Percentiles rank a stretch among this genome's conserved stretches.
These are phyloP conservation scores for Aspergillus uvarum DNA, from an alignment of 2,329 filamentous ascomycete genomes.

Conservation along the genomic window DNA sequence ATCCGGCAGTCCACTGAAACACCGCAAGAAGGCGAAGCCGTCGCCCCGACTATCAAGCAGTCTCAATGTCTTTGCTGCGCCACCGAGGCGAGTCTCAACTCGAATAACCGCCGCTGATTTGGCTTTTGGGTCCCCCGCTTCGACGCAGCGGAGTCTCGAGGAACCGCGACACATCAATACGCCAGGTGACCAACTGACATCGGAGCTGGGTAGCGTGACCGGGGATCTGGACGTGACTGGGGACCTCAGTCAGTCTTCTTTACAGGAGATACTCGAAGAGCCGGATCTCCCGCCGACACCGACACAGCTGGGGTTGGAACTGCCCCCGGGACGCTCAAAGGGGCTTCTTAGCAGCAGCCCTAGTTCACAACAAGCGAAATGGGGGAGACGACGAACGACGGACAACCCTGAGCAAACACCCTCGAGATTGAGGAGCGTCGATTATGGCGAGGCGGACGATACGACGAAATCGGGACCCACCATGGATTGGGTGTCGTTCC, in stretches of 20 bases:
- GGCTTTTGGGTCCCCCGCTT: conserved; percentile 29
- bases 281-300: conserved; percentile 61
- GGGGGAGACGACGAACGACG: conserved; percentile 25
- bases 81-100: conserved; percentile 36
- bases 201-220: conserved; percentile 34
- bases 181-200: conserved; percentile 35
- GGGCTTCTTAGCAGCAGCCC: conserved; percentile 40
- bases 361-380: conserved; percentile 30
- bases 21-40: conserved; percentile 13
- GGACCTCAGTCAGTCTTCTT: conserved; percentile 20
- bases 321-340: conserved; percentile 32
- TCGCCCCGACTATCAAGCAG: conserved; percentile 29
- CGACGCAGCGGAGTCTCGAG: conserved; percentile 11
- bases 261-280: conserved; percentile 48
- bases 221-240: conserved; percentile 20
- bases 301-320: conserved; percentile 41
- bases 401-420: conserved; percentile 29
- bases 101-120: conserved; percentile 33
- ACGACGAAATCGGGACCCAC: conserved; percentile 6
- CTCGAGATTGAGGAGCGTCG: conserved; percentile 28
- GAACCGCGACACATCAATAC: conserved; percentile 21
- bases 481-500: conserved; percentile 17
- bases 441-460: conserved; percentile 17
- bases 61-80: conserved; percentile 38
- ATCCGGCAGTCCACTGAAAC: conserved; percentile 28